Percentiles rank a stretch among this genome's conserved stretches.
Evolutionary conservation across 345 rosid genomes (phyloP).

Genomic region (Aquilaria malaccensis): DNA sequence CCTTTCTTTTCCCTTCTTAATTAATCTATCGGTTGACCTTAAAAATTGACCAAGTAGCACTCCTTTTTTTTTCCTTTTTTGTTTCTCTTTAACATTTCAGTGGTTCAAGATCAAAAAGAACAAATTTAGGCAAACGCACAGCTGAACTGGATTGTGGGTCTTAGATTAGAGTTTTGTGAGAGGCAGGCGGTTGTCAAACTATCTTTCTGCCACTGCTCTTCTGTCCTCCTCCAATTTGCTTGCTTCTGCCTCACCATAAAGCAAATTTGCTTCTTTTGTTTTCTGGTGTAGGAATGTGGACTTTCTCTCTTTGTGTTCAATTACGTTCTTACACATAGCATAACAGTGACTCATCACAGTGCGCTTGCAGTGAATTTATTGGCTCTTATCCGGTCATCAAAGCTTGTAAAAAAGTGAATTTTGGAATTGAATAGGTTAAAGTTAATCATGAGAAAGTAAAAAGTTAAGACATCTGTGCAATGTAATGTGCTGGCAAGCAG

Average conservation of each 20-base stretch:
- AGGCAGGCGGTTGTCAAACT: constrained; percentile 15
- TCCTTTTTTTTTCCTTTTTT: no score
- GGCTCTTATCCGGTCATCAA: not conserved
- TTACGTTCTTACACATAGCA: no score
- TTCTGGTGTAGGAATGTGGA: not conserved
- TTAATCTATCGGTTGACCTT: not conserved
- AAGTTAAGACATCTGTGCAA: no score
- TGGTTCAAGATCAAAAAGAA: not conserved
- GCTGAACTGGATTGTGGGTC: constrained; percentile 20
- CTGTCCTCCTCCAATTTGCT: constrained; percentile 23
- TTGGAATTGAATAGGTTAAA: not conserved
- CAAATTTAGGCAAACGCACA: not conserved
- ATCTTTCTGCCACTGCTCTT: constrained; percentile 21
- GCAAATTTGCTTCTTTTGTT: constrained; percentile 8
- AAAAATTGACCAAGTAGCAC: constrained; percentile 2
- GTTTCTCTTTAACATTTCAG: not conserved
- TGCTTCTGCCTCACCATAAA: constrained; percentile 13
- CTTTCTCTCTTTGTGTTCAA: not conserved
- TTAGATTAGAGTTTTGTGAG: constrained; percentile 7
- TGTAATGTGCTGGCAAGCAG: no score
- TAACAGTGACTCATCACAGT: no score
- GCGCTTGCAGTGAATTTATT: no score
- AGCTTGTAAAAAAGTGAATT: not conserved
- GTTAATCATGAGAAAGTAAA: no score
- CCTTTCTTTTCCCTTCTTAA: constrained; percentile 9